These are phyloP conservation scores for Gastrolobium bilobum DNA, from an alignment of 306 rosid genomes.

Conservation along the genomic window DNA sequence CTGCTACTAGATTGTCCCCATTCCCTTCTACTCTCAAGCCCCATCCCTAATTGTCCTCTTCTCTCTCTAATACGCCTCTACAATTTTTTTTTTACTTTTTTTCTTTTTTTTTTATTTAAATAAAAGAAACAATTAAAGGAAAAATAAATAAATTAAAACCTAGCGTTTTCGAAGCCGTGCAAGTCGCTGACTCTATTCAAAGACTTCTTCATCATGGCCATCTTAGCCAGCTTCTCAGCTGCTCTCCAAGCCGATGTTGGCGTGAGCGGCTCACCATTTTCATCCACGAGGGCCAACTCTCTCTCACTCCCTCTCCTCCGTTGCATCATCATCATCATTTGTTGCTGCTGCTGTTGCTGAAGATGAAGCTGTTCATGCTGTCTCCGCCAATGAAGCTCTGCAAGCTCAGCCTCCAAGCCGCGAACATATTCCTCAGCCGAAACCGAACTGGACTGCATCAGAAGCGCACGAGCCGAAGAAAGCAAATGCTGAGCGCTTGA, in stretches of 20 bases:
- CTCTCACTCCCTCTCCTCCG: slow-evolving; percentile 62
- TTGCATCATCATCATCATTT: slow-evolving; percentile 49
- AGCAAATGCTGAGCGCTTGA: slow-evolving; percentile 73
- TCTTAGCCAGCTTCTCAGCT: slow-evolving; percentile 85
- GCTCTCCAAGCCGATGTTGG: slow-evolving; percentile 91
- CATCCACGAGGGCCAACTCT: slow-evolving; percentile 56
- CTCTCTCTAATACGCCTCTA: background rate
- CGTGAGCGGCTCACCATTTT: slow-evolving; percentile 84
- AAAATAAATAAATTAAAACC: slow-evolving; percentile 60
- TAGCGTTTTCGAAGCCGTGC: slow-evolving; percentile 93
- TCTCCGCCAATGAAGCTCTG: slow-evolving; percentile 74
- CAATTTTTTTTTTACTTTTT: background rate
- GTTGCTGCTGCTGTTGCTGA: slow-evolving; percentile 52
- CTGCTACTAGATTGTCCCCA: slow-evolving; percentile 50
- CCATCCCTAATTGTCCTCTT: slow-evolving; percentile 46
- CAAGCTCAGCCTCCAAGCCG: slow-evolving; percentile 75
- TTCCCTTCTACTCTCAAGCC: slow-evolving; percentile 39
- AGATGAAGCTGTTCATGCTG: slow-evolving; percentile 56
- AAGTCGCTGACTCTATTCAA: slow-evolving; percentile 78
- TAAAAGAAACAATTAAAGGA: background rate
- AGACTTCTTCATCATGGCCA: slow-evolving; percentile 81
- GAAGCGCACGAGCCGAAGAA: slow-evolving; percentile 73
- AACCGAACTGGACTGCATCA: slow-evolving; percentile 58
- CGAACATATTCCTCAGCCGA: slow-evolving; percentile 60
- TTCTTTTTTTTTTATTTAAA: background rate